Evolutionary conservation across 2,329 filamentous ascomycete species (phyloP), one percentile per base, ranked within the genome.

Genomic region (Pseudogymnoascus sp.): DNA sequence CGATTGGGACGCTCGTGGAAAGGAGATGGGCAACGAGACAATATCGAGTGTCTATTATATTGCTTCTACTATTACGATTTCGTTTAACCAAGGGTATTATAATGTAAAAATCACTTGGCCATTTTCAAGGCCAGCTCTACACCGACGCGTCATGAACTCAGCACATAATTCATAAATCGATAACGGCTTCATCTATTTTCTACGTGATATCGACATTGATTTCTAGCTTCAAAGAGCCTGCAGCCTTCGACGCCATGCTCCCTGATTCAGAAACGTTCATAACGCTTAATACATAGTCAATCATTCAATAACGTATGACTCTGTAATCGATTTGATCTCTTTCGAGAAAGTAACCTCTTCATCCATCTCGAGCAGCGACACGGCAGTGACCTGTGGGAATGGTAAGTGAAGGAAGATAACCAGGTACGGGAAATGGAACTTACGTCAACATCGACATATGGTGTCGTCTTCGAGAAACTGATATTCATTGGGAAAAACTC

Each of bases 401-500:
- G 64, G 73, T 74, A 74, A 54, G 47, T 54, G 13, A 17, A 54
- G 4, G 15, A 33, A 21, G 29, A 21, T 33, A 21, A 5, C 8
- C 9, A 7, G 26, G 3, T 4, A 33, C 17, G 29, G 9, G 47
- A 15, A 21, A 9, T 4, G 13, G 50, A 65, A 83, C 88, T 87
- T 80, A 97, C 93, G 77, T 97, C 92, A 66, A 99, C 90, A 70
- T 97, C 91, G 59, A 97, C 83, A 74, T 90, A 96, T 29, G 94
- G 93, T 63, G 82, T 84, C 41, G 85, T 83, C 82, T 96, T 97
- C 65, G 84, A 87, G 76, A 99, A 99, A 61, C 86, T 84, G 64
- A 97, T 86, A 60, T 84, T 88, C 92, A 99, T 97, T 1, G 94
- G 94, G 85, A 99, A 99, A 79, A 97, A 97, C 69, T 97, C 92